Evolutionary conservation across 192 early-diverging fungal genomes (phyloP).

Genomic region (Lunasporangiospora selenospora): DNA sequence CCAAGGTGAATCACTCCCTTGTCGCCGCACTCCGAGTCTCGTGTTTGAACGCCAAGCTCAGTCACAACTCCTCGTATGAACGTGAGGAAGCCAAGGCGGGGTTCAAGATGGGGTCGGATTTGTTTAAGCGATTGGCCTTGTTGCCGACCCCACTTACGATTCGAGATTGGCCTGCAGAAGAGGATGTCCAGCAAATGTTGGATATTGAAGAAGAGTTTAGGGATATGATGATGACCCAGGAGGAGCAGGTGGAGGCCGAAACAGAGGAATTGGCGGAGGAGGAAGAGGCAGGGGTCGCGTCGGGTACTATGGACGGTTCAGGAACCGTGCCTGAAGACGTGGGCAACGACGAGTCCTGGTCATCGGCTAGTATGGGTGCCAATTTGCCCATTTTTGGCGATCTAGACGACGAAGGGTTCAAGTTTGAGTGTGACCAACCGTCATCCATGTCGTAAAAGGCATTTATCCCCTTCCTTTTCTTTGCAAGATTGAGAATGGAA

Average conservation of each 20-base stretch:
- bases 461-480: too few relatives aligned
- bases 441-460: too few relatives aligned
- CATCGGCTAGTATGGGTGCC: neutral
- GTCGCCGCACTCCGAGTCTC: conserved; percentile 32
- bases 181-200: conserved; percentile 41
- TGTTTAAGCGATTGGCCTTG: conserved; percentile 33
- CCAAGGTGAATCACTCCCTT: conserved; percentile 30
- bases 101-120: conserved; percentile 39
- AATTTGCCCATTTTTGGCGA: neutral
- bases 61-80: conserved; percentile 27
- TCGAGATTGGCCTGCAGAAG: conserved; percentile 47
- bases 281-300: conserved; percentile 5
- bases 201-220: conserved; percentile 42
- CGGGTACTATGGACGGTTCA: neutral
- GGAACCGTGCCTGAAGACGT: neutral
- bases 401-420: conserved; percentile 35
- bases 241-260: neutral
- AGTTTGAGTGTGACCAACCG: conserved; percentile 40
- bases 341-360: neutral
- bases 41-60: conserved; percentile 32
- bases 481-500: too few relatives aligned
- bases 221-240: conserved; percentile 38
- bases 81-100: conserved; percentile 44
- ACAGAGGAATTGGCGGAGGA: neutral
- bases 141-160: conserved; percentile 29